Evolutionary conservation across 495 filamentous ascomycete species (phyloP).

Genomic region (Podospora bellae-mahoneyi): DNA sequence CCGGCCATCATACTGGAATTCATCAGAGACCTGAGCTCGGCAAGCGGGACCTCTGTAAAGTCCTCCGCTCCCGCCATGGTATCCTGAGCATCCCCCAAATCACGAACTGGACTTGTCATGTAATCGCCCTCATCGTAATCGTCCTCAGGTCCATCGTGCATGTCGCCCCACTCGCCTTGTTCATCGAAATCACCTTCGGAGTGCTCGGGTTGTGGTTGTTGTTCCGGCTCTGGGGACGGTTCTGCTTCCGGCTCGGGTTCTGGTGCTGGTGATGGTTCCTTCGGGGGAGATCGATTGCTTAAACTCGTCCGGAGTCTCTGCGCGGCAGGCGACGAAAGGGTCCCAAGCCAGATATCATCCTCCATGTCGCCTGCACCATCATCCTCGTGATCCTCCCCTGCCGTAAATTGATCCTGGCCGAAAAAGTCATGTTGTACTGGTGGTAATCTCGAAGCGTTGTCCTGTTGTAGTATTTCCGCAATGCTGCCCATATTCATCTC

Average conservation of each 20-base stretch:
- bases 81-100: constrained; percentile 29
- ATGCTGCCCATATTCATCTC: constrained; percentile 11
- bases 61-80: constrained; percentile 42
- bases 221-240: background rate
- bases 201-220: constrained; percentile 14
- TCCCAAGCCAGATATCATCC: constrained; percentile 38
- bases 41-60: constrained; percentile 50
- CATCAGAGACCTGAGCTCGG: constrained; percentile 40
- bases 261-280: background rate
- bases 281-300: background rate
- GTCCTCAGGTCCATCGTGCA: constrained; percentile 18
- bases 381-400: background rate
- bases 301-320: constrained; percentile 12
- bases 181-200: constrained; percentile 19
- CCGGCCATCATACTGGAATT: constrained; percentile 34
- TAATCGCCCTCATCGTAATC: constrained; percentile 30
- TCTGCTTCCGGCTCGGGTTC: background rate
- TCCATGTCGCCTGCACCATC: constrained; percentile 18
- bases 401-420: background rate
- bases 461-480: constrained; percentile 18
- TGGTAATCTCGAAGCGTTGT: constrained; percentile 15
- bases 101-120: constrained; percentile 12
- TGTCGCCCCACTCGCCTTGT: constrained; percentile 20
- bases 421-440: background rate
- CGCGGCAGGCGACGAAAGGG: constrained; percentile 26